Conservation (phyloP, 108 stramenopile genomes). For the Phaeodactylum tricornutum region DNA sequence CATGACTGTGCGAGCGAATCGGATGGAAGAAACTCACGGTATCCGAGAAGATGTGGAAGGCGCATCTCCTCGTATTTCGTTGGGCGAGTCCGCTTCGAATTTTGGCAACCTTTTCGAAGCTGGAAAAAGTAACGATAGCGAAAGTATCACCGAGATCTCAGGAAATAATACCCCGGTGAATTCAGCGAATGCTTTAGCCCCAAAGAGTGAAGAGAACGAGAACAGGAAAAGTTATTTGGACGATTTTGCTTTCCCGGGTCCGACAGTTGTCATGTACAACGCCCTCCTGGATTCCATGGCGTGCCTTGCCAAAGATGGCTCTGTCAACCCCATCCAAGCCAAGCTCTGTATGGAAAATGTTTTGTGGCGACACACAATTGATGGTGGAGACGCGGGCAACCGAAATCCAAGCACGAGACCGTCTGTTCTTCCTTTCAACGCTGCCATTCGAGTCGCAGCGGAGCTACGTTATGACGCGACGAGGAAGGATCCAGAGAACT, state of each 20-base stretch:
- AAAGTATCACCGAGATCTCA: no score
- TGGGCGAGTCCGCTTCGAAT: no score
- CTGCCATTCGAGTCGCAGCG: constrained; percentile 30
- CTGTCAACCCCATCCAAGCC: no score
- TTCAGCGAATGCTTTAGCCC: no score
- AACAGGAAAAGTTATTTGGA: not conserved
- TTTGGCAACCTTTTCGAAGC: no score
- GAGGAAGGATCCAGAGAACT: not conserved
- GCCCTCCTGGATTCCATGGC: constrained; percentile 7
- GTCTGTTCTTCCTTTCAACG: constrained; percentile 39
- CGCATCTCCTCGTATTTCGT: no score
- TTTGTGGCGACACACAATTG: constrained; percentile 20
- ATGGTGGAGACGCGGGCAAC: constrained; percentile 18
- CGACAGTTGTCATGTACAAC: constrained; percentile 6
- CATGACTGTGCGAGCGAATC: constrained; percentile 3
- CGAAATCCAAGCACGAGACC: constrained; percentile 13
- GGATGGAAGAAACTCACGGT: constrained; percentile 1
- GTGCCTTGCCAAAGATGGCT: not conserved
- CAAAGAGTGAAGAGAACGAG: no score
- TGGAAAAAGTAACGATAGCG: no score
- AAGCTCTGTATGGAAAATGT: not conserved
- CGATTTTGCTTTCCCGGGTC: constrained; percentile 7
- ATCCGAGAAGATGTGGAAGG: no score
- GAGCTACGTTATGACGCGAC: constrained; percentile 5
- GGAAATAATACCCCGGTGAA: no score